A percentile compares a stretch with the other conserved stretches of the same genome.
Evolutionary conservation across 1,284 basidiomycete genomes (phyloP).

Genomic region (Ceratobasidium sp.): DNA sequence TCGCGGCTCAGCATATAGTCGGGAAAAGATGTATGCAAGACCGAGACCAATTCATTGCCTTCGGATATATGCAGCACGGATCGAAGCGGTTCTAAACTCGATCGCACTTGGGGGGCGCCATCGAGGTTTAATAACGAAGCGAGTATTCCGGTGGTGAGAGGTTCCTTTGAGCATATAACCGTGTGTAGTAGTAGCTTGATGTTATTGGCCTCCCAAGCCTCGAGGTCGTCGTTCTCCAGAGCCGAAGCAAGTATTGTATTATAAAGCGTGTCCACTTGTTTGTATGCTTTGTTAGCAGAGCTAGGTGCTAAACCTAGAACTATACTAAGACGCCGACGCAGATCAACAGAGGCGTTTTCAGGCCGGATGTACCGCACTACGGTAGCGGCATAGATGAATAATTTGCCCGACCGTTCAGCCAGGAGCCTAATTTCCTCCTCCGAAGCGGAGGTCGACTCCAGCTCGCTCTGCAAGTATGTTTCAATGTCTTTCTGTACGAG

Average conservation of each 20-base stretch:
- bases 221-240: background rate
- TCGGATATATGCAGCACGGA: background rate
- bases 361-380: constrained; percentile 18
- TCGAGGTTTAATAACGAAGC: background rate
- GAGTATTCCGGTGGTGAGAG: background rate
- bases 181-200: background rate
- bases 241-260: background rate
- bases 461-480: constrained; percentile 3
- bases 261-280: background rate
- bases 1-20: constrained; percentile 1
- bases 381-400: constrained; percentile 44
- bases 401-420: background rate
- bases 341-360: background rate
- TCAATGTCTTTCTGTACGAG: constrained; percentile 41
- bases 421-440: background rate
- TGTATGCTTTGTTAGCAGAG: background rate
- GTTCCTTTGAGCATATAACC: too few species aligned
- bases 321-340: background rate
- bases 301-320: background rate
- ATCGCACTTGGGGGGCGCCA: background rate
- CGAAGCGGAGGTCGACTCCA: background rate
- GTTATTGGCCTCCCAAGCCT: background rate
- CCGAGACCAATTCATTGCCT: background rate
- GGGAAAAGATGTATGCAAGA: constrained; percentile 4
- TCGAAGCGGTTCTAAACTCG: background rate